Percentiles rank a stretch among this genome's conserved stretches.
These are phyloP conservation scores for Mycena latifolia DNA, from an alignment of 768 basidiomycete genomes.

Conservation along the genomic window DNA sequence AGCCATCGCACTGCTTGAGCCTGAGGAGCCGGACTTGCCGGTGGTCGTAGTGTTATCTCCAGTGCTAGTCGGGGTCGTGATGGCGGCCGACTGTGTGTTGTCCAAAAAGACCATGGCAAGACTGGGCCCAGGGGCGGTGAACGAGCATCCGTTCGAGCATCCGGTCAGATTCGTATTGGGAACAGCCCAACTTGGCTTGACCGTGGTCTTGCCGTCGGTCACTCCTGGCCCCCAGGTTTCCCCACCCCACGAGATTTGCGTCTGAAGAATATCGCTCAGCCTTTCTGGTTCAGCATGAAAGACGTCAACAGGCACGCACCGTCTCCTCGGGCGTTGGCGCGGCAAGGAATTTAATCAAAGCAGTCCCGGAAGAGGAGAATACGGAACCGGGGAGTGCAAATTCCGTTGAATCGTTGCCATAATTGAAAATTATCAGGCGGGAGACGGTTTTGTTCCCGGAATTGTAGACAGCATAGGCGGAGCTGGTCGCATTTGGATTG, in stretches of 20 bases:
- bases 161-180: conserved; percentile 49
- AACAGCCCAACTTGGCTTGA: conserved; percentile 49
- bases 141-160: conserved; percentile 58
- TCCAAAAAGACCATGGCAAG: conserved; percentile 58
- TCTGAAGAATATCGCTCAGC: conserved; percentile 33
- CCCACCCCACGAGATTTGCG: conserved; percentile 72
- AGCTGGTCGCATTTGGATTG: conserved; percentile 53
- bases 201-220: conserved; percentile 50
- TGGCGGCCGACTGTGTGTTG: conserved; percentile 8
- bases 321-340: conserved; percentile 61
- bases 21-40: background rate
- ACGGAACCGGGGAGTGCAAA: conserved; percentile 54
- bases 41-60: background rate
- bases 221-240: conserved; percentile 59
- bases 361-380: conserved; percentile 37
- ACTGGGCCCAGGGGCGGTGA: conserved; percentile 63
- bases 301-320: background rate
- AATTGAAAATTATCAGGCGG: conserved; percentile 64
- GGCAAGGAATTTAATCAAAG: conserved; percentile 58
- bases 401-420: conserved; percentile 56
- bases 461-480: conserved; percentile 74
- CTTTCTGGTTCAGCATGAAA: background rate
- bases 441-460: conserved; percentile 55
- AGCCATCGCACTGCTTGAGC: conserved; percentile 8
- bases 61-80: background rate